A percentile compares a stretch with the other conserved stretches of the same genome.
phyloP scores from a whole-genome alignment of 176 grass and related monocot species.

The Triticum urartu region DNA sequence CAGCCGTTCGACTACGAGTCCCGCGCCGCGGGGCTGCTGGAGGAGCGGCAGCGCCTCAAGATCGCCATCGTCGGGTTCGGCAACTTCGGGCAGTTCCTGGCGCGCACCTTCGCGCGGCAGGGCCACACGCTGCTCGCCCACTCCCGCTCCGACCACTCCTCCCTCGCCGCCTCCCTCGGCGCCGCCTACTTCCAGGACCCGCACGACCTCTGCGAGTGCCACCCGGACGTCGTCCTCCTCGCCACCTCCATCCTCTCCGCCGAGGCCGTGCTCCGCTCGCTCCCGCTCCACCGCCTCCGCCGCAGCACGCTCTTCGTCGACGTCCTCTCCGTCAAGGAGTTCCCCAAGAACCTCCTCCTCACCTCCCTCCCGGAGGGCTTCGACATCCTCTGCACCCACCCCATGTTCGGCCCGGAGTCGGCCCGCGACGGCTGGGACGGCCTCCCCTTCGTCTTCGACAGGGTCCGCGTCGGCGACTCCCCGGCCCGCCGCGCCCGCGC shows the following conservation, averaged over 20 bases:
- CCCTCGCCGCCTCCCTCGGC: constrained; percentile 47
- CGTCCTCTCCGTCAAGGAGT: constrained; percentile 96
- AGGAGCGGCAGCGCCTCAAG: constrained; percentile 67
- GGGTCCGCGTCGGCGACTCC: constrained; percentile 57
- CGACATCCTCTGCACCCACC: constrained; percentile 89
- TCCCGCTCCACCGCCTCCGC: constrained; percentile 80
- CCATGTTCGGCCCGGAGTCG: constrained; percentile 92
- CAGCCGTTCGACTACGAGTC: constrained; percentile 74
- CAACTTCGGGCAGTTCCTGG: constrained; percentile 82
- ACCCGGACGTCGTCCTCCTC: constrained; percentile 81
- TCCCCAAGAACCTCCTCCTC: constrained; percentile 80
- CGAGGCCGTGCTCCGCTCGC: constrained; percentile 63
- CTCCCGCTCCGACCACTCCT: constrained; percentile 82
- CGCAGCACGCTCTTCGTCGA: constrained; percentile 87
- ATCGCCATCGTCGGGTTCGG: constrained; percentile 92
- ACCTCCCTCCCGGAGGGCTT: constrained; percentile 55
- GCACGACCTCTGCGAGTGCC: constrained; percentile 88
- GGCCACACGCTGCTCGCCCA: constrained; percentile 69
- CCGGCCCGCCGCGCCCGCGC: constrained; percentile 54
- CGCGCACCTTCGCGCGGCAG: constrained; percentile 61
- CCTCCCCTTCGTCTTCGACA: constrained; percentile 87
- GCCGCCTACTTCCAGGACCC: constrained; percentile 61
- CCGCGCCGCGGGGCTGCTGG: constrained; percentile 39
- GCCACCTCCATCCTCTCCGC: constrained; percentile 85
- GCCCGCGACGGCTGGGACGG: constrained; percentile 76